phyloP scores from a whole-genome alignment of 345 rosid genomes.

The Citrus hindsii region DNA sequence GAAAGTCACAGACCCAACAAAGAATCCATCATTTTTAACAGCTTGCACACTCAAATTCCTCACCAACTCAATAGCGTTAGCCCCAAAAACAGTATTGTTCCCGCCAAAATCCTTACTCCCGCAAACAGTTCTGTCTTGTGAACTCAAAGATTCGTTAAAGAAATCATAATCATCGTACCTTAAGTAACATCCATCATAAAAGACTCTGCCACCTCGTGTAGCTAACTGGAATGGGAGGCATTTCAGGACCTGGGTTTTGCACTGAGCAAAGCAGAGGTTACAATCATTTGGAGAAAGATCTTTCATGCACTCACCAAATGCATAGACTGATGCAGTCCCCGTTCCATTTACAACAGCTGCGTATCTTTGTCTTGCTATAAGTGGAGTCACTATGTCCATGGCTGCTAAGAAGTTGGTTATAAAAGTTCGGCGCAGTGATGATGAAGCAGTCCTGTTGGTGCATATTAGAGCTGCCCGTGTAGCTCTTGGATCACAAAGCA shows the following conservation, averaged over 20 bases:
- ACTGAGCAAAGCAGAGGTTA: conserved; percentile 72
- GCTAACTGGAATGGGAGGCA: conserved; percentile 70
- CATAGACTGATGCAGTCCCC: conserved; percentile 51
- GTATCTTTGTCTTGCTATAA: conserved; percentile 30
- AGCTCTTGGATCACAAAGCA: conserved; percentile 72
- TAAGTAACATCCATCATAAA: conserved; percentile 70
- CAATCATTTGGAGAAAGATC: conserved; percentile 71
- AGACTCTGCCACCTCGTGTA: conserved; percentile 70
- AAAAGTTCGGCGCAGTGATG: conserved; percentile 36
- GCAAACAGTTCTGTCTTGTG: conserved; percentile 41
- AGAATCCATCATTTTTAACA: conserved; percentile 50
- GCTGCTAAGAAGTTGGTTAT: conserved; percentile 49
- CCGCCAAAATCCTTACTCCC: conserved; percentile 40
- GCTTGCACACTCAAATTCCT: conserved; percentile 57
- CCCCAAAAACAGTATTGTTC: conserved; percentile 45
- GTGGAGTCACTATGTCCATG: conserved; percentile 43
- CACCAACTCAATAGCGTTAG: conserved; percentile 43
- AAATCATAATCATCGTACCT: conserved; percentile 78
- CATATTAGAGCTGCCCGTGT: conserved; percentile 49
- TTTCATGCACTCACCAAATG: conserved; percentile 77
- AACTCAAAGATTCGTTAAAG: conserved; percentile 50
- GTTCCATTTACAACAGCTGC: conserved; percentile 44
- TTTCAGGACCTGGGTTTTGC: conserved; percentile 62
- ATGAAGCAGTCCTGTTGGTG: conserved; percentile 52
- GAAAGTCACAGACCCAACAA: conserved; percentile 43